Conservation (phyloP, 495 filamentous ascomycete genomes). For the Endocarpon pusillum region DNA sequence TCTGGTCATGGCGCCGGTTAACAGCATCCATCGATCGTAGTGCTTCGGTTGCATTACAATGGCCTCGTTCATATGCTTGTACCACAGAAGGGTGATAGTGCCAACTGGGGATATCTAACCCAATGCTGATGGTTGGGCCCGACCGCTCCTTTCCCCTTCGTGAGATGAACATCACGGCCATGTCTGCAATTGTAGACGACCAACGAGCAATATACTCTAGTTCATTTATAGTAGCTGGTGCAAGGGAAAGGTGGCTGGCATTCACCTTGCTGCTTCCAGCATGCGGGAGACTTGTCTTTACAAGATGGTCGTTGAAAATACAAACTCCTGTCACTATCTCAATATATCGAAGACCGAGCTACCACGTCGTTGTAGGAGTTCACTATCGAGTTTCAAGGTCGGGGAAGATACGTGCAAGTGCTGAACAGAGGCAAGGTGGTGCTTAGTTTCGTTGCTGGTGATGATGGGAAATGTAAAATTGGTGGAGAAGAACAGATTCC, state of each 20-base stretch:
- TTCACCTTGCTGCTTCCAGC: background rate
- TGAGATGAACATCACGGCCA: background rate
- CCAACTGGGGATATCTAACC: slow-evolving; percentile 3
- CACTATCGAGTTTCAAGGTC: background rate
- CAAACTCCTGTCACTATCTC: slow-evolving; percentile 2
- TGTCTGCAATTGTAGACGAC: slow-evolving; percentile 2
- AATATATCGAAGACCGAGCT: background rate
- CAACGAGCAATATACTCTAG: slow-evolving; percentile 3
- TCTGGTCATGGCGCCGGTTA: slow-evolving; percentile 1
- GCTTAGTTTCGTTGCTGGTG: background rate
- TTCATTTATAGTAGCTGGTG: slow-evolving; percentile 1
- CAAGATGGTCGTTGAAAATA: background rate
- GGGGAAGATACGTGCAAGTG: slow-evolving; percentile 2
- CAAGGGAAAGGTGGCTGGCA: background rate
- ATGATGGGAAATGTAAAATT: too few relatives aligned
- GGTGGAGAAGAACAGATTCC: too few relatives aligned
- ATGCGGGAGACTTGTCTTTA: slow-evolving; percentile 1
- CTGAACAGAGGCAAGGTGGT: background rate
- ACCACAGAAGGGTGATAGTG: slow-evolving; percentile 3
- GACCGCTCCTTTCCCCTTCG: background rate
- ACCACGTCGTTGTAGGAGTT: background rate
- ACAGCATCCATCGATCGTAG: slow-evolving; percentile 4
- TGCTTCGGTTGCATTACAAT: background rate
- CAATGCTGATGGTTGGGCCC: background rate
- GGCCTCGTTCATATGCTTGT: background rate